Evolutionary conservation across 1,284 basidiomycete genomes (phyloP).

Genomic region (Microbotryum intermedium): DNA sequence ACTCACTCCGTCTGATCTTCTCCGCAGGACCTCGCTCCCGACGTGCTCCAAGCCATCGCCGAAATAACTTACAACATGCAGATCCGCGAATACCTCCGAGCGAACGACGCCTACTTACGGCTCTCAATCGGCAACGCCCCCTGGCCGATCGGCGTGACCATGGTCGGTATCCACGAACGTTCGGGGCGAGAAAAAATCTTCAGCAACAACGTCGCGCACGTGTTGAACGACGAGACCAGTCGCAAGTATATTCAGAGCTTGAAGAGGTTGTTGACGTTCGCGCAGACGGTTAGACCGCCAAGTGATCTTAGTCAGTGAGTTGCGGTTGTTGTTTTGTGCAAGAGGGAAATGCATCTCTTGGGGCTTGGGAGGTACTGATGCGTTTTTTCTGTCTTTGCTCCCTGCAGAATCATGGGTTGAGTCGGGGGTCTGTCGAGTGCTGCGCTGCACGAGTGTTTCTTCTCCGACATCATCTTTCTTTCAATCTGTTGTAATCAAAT

Average conservation of each 20-base stretch:
- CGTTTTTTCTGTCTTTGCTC: too few species aligned
- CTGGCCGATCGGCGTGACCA: constrained; percentile 99
- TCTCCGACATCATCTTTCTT: too few species aligned
- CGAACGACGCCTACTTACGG: constrained; percentile 94
- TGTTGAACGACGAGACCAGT: constrained; percentile 96
- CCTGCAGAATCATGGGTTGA: too few species aligned
- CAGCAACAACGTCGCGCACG: constrained; percentile 92
- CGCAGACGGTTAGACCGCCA: constrained; percentile 88
- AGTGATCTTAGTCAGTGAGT: constrained; percentile 66
- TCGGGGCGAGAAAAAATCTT: constrained; percentile 96
- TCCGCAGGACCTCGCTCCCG: constrained; percentile 62
- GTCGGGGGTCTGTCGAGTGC: too few species aligned
- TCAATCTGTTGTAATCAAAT: too few species aligned
- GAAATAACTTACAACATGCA: constrained; percentile 98
- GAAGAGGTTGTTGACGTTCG: constrained; percentile 80
- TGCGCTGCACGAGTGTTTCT: too few species aligned
- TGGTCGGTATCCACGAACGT: constrained; percentile 95
- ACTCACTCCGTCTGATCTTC: neutral
- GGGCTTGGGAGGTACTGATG: too few species aligned
- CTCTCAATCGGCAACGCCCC: constrained; percentile 97
- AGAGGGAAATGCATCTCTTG: too few species aligned
- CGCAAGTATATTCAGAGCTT: constrained; percentile 98
- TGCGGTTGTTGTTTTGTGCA: too few species aligned
- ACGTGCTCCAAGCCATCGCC: constrained; percentile 79
- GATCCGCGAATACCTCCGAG: constrained; percentile 81